Evolutionary conservation across 495 filamentous ascomycete species (phyloP), one percentile per base, ranked within the genome.

Genomic region (Bathelium albidoporum): DNA sequence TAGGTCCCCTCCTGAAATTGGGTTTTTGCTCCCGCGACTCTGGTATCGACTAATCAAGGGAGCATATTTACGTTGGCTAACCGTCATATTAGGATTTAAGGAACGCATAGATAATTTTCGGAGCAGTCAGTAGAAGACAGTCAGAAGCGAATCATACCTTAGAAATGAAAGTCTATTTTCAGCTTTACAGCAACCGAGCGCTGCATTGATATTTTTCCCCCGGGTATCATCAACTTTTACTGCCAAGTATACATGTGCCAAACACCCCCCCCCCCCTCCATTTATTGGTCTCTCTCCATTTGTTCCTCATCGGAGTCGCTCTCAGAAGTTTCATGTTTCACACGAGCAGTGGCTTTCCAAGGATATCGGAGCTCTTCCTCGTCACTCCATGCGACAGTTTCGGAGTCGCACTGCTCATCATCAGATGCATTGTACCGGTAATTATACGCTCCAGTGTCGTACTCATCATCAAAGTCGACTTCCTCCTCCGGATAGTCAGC

Each of bases 401-500:
- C 77, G 49, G 76, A 72, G 65, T 82, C 81, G 63, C 73, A 84
- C 28, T 83, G 80, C 62, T 86, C 83, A 36, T 85, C 80, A 59
- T 85, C 82, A 22, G 79, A 81, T 4, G 62, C 76, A 58, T 73
- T 73, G 14, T 68, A 68, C 29, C 73, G 70, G 68, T 81, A 82
- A 29, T 78, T 74, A 61, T 84, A 82, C 26, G 80, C 71, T 18
- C 76, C 74, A 45, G 77, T 72, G 58, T 79, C 81, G 32, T 74
- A 75, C 62, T 87, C 83, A 60, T 86, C 84, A 28, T 82, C 80
- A 26, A 76, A 79, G 12, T 77, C 80, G 5, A 85, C 67, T 60
- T 88, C 85, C 59, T 88, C 85, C 59, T 88, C 85, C 0, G 85
- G 85, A 65, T 88, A 88, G 63, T 88, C 85, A 63, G 85, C 85